A percentile compares a stretch with the other conserved stretches of the same genome.
These are phyloP conservation scores for Priceomyces haplophilus DNA, from an alignment of 805 yeast genomes.

Conservation along the genomic window DNA sequence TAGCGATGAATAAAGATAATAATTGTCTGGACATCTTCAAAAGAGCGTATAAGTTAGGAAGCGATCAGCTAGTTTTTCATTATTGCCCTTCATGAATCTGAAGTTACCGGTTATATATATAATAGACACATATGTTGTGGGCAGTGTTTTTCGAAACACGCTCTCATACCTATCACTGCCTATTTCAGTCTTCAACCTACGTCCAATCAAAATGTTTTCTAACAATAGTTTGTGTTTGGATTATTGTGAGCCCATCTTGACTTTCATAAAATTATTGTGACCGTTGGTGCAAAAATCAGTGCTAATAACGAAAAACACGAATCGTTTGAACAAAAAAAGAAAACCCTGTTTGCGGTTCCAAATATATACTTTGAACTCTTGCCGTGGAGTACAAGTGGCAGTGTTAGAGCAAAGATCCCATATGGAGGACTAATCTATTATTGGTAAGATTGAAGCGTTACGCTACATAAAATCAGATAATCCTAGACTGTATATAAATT, in stretches of 20 bases:
- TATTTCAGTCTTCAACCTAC: background rate
- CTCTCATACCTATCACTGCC: conserved; percentile 4
- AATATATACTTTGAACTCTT: background rate
- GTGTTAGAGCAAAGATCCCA: background rate
- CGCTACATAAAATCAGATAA: background rate
- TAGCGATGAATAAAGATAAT: conserved; percentile 1
- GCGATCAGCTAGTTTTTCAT: background rate
- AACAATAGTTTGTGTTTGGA: conserved; percentile 3
- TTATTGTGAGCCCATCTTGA: conserved; percentile 4
- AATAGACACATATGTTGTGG: background rate
- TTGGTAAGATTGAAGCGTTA: background rate
- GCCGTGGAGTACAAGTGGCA: conserved; percentile 5
- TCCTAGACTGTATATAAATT: background rate
- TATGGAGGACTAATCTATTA: background rate
- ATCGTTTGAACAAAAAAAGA: background rate
- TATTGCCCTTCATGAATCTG: background rate
- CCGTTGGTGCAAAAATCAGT: conserved; percentile 2
- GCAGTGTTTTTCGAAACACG: conserved; percentile 2
- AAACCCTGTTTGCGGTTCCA: background rate
- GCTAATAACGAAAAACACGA: conserved; percentile 5
- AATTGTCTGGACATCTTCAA: conserved; percentile 4
- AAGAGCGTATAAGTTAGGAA: conserved; percentile 4
- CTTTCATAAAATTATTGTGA: background rate
- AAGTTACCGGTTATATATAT: background rate
- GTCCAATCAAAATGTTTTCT: background rate